These are phyloP conservation scores for Citrus cavaleriei DNA, from an alignment of 345 rosid genomes.

Conservation along the genomic window DNA sequence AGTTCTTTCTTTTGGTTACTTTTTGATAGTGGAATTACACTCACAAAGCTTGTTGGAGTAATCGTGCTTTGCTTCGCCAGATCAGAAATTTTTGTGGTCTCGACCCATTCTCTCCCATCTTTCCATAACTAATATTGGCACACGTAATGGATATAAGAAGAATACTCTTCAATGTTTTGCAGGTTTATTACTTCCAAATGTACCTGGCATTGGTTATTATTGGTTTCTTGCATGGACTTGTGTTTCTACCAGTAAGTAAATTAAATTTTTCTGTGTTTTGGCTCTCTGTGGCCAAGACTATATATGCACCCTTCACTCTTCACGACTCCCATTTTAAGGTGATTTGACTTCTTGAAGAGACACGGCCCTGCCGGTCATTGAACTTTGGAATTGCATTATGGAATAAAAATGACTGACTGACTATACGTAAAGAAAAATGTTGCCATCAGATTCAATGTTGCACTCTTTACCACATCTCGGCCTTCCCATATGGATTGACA, in stretches of 20 bases:
- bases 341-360: not conserved
- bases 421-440: no score
- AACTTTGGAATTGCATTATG: not conserved
- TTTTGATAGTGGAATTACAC: conserved; percentile 76
- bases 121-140: not conserved
- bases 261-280: not conserved
- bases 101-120: conserved; percentile 17
- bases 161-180: conserved; percentile 22
- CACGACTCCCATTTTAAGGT: not conserved
- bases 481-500: not conserved
- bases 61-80: conserved; percentile 81
- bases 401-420: not conserved
- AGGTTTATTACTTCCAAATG: conserved; percentile 98
- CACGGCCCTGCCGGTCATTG: not conserved
- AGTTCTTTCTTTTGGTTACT: not conserved
- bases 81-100: conserved; percentile 92
- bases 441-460: not conserved
- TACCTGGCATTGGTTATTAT: conserved; percentile 80
- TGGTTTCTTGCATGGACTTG: conserved; percentile 91
- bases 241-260: conserved; percentile 81
- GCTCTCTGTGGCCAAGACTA: not conserved
- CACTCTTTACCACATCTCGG: not conserved
- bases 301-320: not conserved
- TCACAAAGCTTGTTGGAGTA: conserved; percentile 91
- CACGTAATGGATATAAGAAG: not conserved